Conservation (phyloP, 2,329 filamentous ascomycete genomes). For the Chrysosporium queenslandicum region DNA sequence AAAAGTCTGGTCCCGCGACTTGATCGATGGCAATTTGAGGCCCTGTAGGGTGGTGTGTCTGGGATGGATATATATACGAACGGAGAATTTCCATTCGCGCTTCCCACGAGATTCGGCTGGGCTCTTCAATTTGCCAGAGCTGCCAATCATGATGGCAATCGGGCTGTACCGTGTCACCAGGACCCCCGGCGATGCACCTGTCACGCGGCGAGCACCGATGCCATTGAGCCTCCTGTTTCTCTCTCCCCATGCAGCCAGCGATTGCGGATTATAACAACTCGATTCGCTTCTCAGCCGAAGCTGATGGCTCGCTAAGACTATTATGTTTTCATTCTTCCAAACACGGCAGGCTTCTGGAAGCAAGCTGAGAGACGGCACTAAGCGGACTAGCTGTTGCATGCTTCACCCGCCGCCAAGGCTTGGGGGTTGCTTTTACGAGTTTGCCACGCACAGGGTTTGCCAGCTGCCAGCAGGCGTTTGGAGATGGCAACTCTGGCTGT, state of each 20-base stretch:
- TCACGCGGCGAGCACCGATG: not conserved
- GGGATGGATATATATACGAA: not conserved
- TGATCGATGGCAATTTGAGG: too few relatives aligned
- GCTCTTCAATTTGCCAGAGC: not conserved
- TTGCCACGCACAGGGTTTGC: too few relatives aligned
- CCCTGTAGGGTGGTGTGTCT: not conserved
- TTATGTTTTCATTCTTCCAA: not conserved
- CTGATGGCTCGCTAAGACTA: not conserved
- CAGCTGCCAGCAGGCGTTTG: too few relatives aligned
- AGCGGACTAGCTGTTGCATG: not conserved
- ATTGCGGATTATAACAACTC: too few relatives aligned
- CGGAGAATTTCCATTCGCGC: slow-evolving; percentile 1
- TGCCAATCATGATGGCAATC: not conserved
- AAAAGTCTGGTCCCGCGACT: not conserved
- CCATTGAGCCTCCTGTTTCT: too few relatives aligned
- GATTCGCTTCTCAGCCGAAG: not conserved
- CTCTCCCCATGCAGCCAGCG: too few relatives aligned
- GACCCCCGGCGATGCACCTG: too few relatives aligned
- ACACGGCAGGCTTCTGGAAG: slow-evolving; percentile 9
- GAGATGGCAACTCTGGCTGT: too few relatives aligned
- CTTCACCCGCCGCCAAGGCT: slow-evolving; percentile 5
- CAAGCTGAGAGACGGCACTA: not conserved
- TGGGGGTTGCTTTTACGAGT: not conserved
- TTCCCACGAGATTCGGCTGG: not conserved
- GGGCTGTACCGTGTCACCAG: too few relatives aligned